Conservation (phyloP, 1,284 basidiomycete species). For the Cutaneotrichosporon cutaneum region DNA sequence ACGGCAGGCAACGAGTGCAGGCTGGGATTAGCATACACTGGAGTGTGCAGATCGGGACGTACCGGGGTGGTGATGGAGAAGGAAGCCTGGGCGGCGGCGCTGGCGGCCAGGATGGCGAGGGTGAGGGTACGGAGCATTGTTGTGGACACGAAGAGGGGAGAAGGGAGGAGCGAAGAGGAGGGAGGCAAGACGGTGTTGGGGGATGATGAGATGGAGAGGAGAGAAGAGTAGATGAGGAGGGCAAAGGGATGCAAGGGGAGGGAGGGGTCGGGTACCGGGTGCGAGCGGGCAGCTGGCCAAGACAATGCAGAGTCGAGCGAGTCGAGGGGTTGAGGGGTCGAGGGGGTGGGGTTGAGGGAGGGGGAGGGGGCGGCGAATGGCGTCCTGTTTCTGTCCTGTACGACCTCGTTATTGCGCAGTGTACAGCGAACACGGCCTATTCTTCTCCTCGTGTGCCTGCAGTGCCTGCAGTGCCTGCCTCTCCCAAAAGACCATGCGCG, state of each 20-base stretch:
- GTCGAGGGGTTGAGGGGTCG: no score
- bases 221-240: neutral
- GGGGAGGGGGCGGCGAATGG: no score
- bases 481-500: neutral
- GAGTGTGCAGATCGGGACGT: constrained; percentile 18
- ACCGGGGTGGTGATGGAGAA: constrained; percentile 45
- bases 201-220: constrained; percentile 2
- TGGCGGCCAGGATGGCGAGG: constrained; percentile 32
- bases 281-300: neutral
- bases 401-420: no score
- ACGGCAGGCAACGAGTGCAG: constrained; percentile 46
- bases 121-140: constrained; percentile 28
- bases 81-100: constrained; percentile 33
- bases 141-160: constrained; percentile 6
- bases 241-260: neutral
- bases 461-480: neutral
- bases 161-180: constrained; percentile 1
- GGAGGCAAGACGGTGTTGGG: neutral
- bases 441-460: no score
- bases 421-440: no score
- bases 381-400: no score
- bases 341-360: no score
- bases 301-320: no score
- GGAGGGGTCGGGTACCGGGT: neutral
- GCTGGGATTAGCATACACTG: constrained; percentile 20